Conservation (phyloP, 495 filamentous ascomycete genomes). For the Podospora fimiseda region DNA sequence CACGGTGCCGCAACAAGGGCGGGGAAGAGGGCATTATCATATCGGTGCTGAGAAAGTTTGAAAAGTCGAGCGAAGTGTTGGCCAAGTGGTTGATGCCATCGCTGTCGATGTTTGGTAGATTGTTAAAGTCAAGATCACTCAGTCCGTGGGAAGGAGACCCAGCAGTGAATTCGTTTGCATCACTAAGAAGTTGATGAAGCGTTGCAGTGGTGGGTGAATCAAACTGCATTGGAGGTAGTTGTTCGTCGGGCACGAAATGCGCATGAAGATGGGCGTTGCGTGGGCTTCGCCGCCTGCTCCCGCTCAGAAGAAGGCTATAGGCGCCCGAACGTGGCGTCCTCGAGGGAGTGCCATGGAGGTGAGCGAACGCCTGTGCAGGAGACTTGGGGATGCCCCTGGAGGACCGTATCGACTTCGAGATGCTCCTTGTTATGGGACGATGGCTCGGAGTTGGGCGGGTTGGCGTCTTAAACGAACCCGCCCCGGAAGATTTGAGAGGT, state of each 20-base stretch:
- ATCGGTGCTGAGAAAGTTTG: conserved; percentile 44
- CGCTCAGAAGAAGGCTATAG: conserved; percentile 19
- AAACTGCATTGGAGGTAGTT: conserved; percentile 20
- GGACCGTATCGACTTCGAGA: conserved; percentile 46
- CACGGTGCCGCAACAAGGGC: conserved; percentile 28
- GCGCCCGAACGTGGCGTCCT: conserved; percentile 31
- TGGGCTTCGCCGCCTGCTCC: conserved; percentile 34
- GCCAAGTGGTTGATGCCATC: conserved; percentile 26
- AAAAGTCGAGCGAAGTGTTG: conserved; percentile 32
- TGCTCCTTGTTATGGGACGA: conserved; percentile 50
- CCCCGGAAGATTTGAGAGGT: conserved; percentile 43
- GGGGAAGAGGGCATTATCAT: conserved; percentile 49
- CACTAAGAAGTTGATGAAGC: conserved; percentile 53
- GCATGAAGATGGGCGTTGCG: conserved; percentile 27
- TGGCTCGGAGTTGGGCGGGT: conserved; percentile 51
- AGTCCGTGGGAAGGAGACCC: conserved; percentile 31
- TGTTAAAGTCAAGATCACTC: conserved; percentile 30
- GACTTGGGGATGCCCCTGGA: conserved; percentile 30
- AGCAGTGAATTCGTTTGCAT: conserved; percentile 42
- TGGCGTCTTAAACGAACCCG: conserved; percentile 50
- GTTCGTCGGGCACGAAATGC: conserved; percentile 25
- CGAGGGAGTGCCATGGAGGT: conserved; percentile 38
- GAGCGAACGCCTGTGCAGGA: conserved; percentile 23
- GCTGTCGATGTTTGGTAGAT: conserved; percentile 35
- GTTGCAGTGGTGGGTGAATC: conserved; percentile 55